phyloP scores from a whole-genome alignment of 306 rosid species.

The Cucurbita maxima region DNA sequence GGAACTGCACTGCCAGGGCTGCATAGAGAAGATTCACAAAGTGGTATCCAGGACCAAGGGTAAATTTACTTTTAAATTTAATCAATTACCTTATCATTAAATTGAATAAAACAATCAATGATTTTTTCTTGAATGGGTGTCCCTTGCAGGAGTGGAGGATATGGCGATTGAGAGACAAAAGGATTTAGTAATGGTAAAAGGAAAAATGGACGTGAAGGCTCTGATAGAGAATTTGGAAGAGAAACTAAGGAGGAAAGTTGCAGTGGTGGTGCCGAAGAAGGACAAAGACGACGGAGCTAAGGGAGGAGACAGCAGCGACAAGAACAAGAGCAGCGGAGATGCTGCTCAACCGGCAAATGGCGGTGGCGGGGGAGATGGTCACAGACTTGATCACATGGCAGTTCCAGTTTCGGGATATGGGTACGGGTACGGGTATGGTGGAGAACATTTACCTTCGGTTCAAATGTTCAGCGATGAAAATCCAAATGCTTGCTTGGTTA shows the following conservation, averaged over 20 bases:
- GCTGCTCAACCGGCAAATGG: background rate
- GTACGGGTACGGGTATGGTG: slow-evolving; percentile 16
- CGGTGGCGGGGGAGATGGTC: slow-evolving; percentile 11
- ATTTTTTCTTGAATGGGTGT: no score
- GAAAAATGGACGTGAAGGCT: slow-evolving; percentile 45
- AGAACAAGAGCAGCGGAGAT: slow-evolving; percentile 1
- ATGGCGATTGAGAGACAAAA: slow-evolving; percentile 40
- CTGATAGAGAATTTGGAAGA: slow-evolving; percentile 22
- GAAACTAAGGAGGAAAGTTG: slow-evolving; percentile 47
- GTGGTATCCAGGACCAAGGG: slow-evolving; percentile 38
- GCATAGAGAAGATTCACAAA: slow-evolving; percentile 32
- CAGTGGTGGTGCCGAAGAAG: slow-evolving; percentile 43
- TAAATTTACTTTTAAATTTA: background rate
- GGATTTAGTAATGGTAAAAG: slow-evolving; percentile 41
- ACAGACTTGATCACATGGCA: slow-evolving; percentile 9
- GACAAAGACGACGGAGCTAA: slow-evolving; percentile 24
- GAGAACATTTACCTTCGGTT: slow-evolving; percentile 22
- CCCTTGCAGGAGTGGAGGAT: slow-evolving; percentile 28
- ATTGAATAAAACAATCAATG: no score
- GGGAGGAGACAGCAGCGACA: slow-evolving; percentile 7
- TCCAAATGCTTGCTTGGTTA: slow-evolving; percentile 63
- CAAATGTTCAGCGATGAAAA: slow-evolving; percentile 73
- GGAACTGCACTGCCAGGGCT: slow-evolving; percentile 56
- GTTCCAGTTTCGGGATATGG: slow-evolving; percentile 1
- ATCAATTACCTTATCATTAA: background rate